phyloP scores from a whole-genome alignment of 2,329 filamentous ascomycete species.

The Xylogone sp. region DNA sequence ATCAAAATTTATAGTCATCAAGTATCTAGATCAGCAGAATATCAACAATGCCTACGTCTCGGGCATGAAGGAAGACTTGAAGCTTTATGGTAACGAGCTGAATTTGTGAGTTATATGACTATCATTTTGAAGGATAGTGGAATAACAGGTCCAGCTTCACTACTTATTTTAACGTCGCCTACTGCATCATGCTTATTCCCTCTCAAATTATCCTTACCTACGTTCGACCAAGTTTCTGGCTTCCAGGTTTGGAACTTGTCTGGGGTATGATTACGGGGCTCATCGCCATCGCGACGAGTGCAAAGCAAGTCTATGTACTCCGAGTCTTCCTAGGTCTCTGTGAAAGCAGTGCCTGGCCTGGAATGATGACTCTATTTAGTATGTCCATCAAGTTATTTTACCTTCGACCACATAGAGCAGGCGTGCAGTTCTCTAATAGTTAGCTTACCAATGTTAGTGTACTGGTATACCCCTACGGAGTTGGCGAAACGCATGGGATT shows the following conservation, averaged over 20 bases:
- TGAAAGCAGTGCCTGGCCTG: slow-evolving; percentile 32
- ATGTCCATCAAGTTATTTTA: slow-evolving; percentile 5
- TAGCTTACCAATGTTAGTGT: slow-evolving; percentile 18
- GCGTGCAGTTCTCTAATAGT: too few species aligned
- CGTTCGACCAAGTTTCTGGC: slow-evolving; percentile 27
- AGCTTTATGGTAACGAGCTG: slow-evolving; percentile 49
- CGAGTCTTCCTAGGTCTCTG: slow-evolving; percentile 21
- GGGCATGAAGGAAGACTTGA: slow-evolving; percentile 36
- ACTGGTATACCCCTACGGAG: slow-evolving; percentile 29
- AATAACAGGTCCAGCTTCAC: slow-evolving; percentile 27
- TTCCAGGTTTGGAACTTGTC: slow-evolving; percentile 18
- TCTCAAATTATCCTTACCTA: slow-evolving; percentile 36
- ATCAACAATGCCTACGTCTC: slow-evolving; percentile 23
- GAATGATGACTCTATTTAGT: slow-evolving; percentile 40
- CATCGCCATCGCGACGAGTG: neutral
- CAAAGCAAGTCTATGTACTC: slow-evolving; percentile 12
- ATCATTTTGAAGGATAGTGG: neutral
- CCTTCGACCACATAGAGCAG: too few species aligned
- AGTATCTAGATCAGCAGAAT: slow-evolving; percentile 35
- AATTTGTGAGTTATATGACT: slow-evolving; percentile 28
- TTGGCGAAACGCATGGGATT: slow-evolving; percentile 15
- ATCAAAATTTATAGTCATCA: neutral
- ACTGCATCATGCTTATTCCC: slow-evolving; percentile 35
- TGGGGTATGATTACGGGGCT: slow-evolving; percentile 1
- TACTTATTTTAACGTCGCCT: slow-evolving; percentile 33